Conservation (phyloP, 2,329 filamentous ascomycete genomes). For the Fusarium lateritium region DNA sequence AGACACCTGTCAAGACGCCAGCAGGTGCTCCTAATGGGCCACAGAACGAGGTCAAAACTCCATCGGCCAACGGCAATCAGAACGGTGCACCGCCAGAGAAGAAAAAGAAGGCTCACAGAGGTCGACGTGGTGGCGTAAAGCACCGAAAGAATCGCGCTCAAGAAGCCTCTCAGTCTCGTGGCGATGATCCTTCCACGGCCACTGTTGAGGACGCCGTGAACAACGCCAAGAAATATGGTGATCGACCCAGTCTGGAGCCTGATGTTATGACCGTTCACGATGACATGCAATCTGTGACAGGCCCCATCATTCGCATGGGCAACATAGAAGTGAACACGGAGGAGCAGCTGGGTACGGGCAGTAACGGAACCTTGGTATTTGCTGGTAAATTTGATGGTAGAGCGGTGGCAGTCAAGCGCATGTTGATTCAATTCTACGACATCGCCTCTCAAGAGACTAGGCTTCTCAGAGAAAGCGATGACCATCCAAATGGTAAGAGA, state of each 20-base stretch:
- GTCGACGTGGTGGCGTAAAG: conserved; percentile 79
- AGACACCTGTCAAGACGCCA: conserved; percentile 3
- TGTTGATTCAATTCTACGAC: conserved; percentile 96
- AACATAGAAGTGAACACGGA: conserved; percentile 76
- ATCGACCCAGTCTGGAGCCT: conserved; percentile 69
- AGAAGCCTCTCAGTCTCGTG: conserved; percentile 65
- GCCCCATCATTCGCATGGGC: conserved; percentile 72
- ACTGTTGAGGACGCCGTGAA: conserved; percentile 75
- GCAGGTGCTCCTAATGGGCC: conserved; percentile 5
- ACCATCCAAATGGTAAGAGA: conserved; percentile 83
- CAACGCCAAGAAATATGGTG: conserved; percentile 71
- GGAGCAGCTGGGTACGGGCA: conserved; percentile 80
- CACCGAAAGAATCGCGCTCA: conserved; percentile 72
- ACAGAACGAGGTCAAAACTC: conserved; percentile 3
- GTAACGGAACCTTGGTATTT: conserved; percentile 97
- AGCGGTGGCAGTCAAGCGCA: conserved; percentile 94
- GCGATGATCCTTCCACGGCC: conserved; percentile 60
- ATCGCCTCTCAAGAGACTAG: conserved; percentile 95
- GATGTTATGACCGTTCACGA: conserved; percentile 72
- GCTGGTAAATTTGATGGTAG: conserved; percentile 94
- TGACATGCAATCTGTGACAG: conserved; percentile 72
- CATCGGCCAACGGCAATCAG: conserved; percentile 17
- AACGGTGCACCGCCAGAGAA: conserved; percentile 58
- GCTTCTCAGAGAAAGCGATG: conserved; percentile 91
- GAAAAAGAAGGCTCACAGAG: conserved; percentile 79